Conservation (phyloP, 2,329 filamentous ascomycete species). For the Trichoderma sp. region DNA sequence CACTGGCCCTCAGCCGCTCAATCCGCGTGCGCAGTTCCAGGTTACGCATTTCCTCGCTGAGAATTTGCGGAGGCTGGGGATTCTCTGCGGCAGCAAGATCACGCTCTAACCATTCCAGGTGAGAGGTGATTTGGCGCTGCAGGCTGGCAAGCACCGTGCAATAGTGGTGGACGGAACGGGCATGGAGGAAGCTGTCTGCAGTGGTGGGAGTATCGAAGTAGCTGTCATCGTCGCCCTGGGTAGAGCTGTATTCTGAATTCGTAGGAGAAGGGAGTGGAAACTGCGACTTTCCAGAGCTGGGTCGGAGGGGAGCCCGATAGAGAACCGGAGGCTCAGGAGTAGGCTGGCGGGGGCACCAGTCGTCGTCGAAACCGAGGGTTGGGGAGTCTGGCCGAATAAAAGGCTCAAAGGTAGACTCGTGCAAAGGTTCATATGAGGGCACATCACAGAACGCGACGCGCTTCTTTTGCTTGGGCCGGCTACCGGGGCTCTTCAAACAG, state of each 20-base stretch:
- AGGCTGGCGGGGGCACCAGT: slow-evolving; percentile 37
- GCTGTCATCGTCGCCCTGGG: slow-evolving; percentile 23
- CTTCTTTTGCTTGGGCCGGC: slow-evolving; percentile 40
- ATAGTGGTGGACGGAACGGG: slow-evolving; percentile 51
- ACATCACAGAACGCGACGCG: slow-evolving; percentile 43
- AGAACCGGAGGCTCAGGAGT: slow-evolving; percentile 30
- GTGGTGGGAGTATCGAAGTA: slow-evolving; percentile 7
- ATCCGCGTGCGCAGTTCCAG: slow-evolving; percentile 54
- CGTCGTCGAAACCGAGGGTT: slow-evolving; percentile 58
- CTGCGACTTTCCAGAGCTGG: neutral
- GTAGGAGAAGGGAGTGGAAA: slow-evolving; percentile 24
- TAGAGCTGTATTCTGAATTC: slow-evolving; percentile 14
- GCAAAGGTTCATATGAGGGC: slow-evolving; percentile 43
- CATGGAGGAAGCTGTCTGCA: slow-evolving; percentile 43
- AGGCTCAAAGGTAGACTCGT: slow-evolving; percentile 43
- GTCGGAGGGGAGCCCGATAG: slow-evolving; percentile 25
- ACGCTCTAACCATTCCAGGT: slow-evolving; percentile 49
- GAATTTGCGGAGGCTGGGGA: slow-evolving; percentile 26
- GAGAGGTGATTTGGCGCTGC: slow-evolving; percentile 50
- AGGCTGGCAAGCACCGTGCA: slow-evolving; percentile 51
- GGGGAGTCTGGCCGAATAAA: slow-evolving; percentile 61
- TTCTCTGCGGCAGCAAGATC: slow-evolving; percentile 37
- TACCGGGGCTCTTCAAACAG: slow-evolving; percentile 22
- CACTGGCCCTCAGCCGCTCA: slow-evolving; percentile 54
- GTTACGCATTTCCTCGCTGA: slow-evolving; percentile 40